These are phyloP conservation scores for Nakazawaea populi DNA, from an alignment of 805 yeast genomes.

Conservation along the genomic window DNA sequence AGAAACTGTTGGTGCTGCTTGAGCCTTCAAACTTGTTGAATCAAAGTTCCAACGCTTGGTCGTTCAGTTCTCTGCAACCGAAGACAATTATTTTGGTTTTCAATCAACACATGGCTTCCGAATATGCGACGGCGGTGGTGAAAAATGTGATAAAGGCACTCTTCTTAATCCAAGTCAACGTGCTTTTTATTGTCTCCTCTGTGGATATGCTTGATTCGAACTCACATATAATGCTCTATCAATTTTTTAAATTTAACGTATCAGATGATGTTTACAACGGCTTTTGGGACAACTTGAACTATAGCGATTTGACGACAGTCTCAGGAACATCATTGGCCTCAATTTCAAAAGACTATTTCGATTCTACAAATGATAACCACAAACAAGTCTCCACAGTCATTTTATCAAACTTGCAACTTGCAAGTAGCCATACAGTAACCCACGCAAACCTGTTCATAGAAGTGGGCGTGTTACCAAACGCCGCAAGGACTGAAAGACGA, in stretches of 20 bases:
- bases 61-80: slow-evolving; percentile 13
- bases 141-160: slow-evolving; percentile 24
- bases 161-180: slow-evolving; percentile 22
- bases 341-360: not conserved
- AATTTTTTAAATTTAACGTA: not conserved
- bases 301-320: not conserved
- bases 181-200: slow-evolving; percentile 10
- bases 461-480: not conserved
- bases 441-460: not conserved
- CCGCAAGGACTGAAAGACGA: not conserved
- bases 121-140: slow-evolving; percentile 17
- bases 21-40: not conserved
- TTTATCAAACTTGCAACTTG: not conserved
- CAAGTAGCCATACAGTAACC: not conserved
- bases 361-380: not conserved
- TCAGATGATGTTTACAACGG: not conserved
- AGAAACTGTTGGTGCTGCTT: not conserved
- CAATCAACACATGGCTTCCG: slow-evolving; percentile 19
- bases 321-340: not conserved
- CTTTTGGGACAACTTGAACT: slow-evolving; percentile 1
- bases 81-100: slow-evolving; percentile 19
- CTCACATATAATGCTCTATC: not conserved
- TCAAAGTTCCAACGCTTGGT: not conserved
- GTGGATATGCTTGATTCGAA: not conserved
- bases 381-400: not conserved